These are phyloP conservation scores for Teratosphaeria pseudoeucalypti DNA, from an alignment of 2,329 filamentous ascomycete genomes.

Conservation along the genomic window DNA sequence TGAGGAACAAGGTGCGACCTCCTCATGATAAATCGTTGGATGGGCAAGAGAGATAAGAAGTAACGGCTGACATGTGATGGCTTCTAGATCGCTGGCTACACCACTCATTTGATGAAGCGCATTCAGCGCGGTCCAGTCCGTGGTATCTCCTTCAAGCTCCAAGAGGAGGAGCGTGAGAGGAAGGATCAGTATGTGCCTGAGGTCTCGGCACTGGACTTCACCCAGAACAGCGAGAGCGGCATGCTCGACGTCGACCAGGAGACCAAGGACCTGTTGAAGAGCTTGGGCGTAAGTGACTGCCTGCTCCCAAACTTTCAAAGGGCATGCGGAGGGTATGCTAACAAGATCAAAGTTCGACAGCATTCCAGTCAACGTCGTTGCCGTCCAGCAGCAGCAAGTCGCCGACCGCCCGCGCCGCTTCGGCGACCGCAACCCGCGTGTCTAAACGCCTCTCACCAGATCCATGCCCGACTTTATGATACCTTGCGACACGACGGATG, in stretches of 20 bases:
- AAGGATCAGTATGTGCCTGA: slow-evolving; percentile 99
- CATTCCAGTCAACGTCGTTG: slow-evolving; percentile 91
- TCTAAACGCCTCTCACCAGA: background rate
- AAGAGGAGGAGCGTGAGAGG: slow-evolving; percentile 99
- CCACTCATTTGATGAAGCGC: slow-evolving; percentile 96
- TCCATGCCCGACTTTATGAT: background rate
- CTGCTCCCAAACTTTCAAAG: background rate
- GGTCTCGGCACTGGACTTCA: slow-evolving; percentile 96
- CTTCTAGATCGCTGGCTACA: slow-evolving; percentile 85
- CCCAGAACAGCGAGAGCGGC: slow-evolving; percentile 84
- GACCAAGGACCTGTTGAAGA: slow-evolving; percentile 99
- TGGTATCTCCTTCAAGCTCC: slow-evolving; percentile 99
- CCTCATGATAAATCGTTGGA: too few relatives aligned
- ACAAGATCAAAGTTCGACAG: slow-evolving; percentile 68
- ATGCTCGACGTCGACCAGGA: slow-evolving; percentile 91
- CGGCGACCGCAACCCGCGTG: slow-evolving; percentile 46
- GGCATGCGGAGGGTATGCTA: slow-evolving; percentile 2
- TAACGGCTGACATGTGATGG: background rate
- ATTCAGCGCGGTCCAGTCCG: slow-evolving; percentile 98
- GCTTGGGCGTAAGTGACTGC: slow-evolving; percentile 74
- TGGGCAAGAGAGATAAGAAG: background rate
- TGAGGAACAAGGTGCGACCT: slow-evolving; percentile 82
- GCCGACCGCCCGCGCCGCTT: slow-evolving; percentile 74
- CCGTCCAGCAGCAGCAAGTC: slow-evolving; percentile 79
- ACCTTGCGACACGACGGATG: background rate